A percentile compares a stretch with the other conserved stretches of the same genome.
phyloP scores from a whole-genome alignment of 192 early-diverging fungal species.

The Obelidium mucronatum region DNA sequence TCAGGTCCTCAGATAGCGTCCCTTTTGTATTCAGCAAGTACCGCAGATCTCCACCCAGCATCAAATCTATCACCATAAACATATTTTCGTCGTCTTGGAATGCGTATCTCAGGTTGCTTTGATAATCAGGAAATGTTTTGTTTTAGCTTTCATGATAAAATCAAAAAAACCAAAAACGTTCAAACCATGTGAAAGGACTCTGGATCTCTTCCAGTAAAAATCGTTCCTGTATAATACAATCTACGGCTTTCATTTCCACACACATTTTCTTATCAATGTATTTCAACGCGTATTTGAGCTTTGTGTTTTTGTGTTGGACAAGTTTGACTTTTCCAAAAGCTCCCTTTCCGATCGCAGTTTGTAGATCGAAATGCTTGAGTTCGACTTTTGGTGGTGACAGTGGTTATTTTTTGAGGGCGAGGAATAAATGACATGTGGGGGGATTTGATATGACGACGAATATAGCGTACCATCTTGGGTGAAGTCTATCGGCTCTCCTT shows the following conservation, averaged over 20 bases:
- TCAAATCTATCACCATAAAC: conserved; percentile 70
- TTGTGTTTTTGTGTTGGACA: conserved; percentile 86
- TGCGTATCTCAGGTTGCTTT: conserved; percentile 68
- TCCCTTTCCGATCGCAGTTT: conserved; percentile 91
- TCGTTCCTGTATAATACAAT: conserved; percentile 92
- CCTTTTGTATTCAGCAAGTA: conserved; percentile 52
- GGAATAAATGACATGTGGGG: not conserved
- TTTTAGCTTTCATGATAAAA: too few species aligned
- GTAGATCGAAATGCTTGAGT: conserved; percentile 89
- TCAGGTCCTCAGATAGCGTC: conserved; percentile 50
- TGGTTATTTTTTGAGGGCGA: not conserved
- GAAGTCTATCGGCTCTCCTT: conserved; percentile 74
- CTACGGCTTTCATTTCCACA: conserved; percentile 82
- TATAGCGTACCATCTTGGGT: conserved; percentile 67
- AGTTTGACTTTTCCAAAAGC: conserved; percentile 96
- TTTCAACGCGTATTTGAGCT: conserved; percentile 88
- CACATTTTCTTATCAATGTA: conserved; percentile 96
- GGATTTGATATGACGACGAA: not conserved
- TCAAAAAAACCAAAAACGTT: not conserved
- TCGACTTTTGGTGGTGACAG: conserved; percentile 76
- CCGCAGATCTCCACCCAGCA: conserved; percentile 65
- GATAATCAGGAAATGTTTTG: too few species aligned
- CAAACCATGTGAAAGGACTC: conserved; percentile 74
- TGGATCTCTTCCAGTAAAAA: conserved; percentile 86
- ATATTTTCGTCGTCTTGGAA: conserved; percentile 73